Base-by-base conservation (phyloP, 352 stramenopile species). In the Phytophthora sp. region DNA sequence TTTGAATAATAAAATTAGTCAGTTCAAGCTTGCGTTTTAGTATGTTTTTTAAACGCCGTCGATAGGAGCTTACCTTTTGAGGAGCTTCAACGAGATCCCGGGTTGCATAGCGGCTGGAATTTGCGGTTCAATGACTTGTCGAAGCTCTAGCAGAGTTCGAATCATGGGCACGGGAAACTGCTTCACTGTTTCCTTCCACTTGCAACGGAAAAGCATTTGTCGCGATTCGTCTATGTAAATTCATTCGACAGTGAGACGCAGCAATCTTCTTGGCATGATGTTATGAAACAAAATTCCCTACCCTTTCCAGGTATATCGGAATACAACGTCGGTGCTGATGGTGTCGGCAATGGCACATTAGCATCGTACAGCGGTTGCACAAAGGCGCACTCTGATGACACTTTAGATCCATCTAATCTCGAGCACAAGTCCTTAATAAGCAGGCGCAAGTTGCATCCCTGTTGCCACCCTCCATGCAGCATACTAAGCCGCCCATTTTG, bases 141-240 rank as follows among this genome's bases (percentile, higher is more conserved):
- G 33, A 24, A 93, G 52, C 16, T 80, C 66, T 8, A 52, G 11
- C 15, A 80, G 46, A 5, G 64, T 80, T 3, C 47, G 29, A 20
- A 78, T 69, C 6, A 61, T 59, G 18, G 53, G 66, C 4, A 76
- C 72, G 2, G 61, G 56, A 38, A 93, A 89, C 23, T 86, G 70
- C 36, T 76, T 74, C 29, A 73, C 67, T 18, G 65, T 66, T 31
- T 77, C 73, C 13, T 73, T 74, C 74, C 74, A 91, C 56, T 93
- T 93, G 79, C 85, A 91, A 52, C 80, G 80, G 45, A 91, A 83
- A 26, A 75, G 58, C 35, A 90, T 61, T 56, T 74, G 52, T 50
- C 42, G 57, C n/a, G 54, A 60, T 44, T 69, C 49, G 55, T 59
- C 39, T 60, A 23, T 12, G 11, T 4, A 44, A 45, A 51, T 8